These are phyloP conservation scores for Erodium trifolium DNA, from an alignment of 441 rosid genomes.

Conservation along the genomic window DNA sequence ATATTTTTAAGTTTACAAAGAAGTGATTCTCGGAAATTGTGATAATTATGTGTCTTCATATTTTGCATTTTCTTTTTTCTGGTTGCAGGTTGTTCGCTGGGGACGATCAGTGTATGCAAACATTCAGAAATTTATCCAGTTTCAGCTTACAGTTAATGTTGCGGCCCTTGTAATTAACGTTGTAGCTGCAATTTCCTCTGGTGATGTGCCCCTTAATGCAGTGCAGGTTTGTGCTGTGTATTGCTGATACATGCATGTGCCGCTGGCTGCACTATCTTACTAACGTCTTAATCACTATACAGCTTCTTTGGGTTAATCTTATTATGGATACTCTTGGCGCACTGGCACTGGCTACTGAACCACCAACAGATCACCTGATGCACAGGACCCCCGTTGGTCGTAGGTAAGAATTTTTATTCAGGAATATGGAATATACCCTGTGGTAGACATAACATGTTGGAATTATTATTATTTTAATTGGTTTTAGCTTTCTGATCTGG, in stretches of 20 bases:
- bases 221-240: slow-evolving; percentile 59
- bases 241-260: not conserved
- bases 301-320: slow-evolving; percentile 99
- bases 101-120: slow-evolving; percentile 98
- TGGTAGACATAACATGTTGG: not conserved
- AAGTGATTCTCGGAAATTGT: not conserved
- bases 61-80: slow-evolving; percentile 13
- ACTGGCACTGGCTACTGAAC: slow-evolving; percentile 93
- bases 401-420: slow-evolving; percentile 33
- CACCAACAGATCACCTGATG: slow-evolving; percentile 93
- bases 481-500: not conserved
- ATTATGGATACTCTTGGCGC: slow-evolving; percentile 99
- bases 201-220: slow-evolving; percentile 86
- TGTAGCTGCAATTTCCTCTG: slow-evolving; percentile 85
- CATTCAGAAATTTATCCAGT: slow-evolving; percentile 97
- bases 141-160: slow-evolving; percentile 95
- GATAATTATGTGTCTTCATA: not conserved
- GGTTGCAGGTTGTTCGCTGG: slow-evolving; percentile 82
- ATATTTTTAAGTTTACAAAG: not conserved
- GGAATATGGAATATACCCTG: not conserved
- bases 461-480: not conserved
- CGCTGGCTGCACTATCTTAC: not conserved
- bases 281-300: slow-evolving; percentile 20
- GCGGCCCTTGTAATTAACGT: slow-evolving; percentile 90
- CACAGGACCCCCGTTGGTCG: slow-evolving; percentile 81